Evolutionary conservation across 2,329 filamentous ascomycete species (phyloP).

Genomic region (Colletotrichum eleusines): DNA sequence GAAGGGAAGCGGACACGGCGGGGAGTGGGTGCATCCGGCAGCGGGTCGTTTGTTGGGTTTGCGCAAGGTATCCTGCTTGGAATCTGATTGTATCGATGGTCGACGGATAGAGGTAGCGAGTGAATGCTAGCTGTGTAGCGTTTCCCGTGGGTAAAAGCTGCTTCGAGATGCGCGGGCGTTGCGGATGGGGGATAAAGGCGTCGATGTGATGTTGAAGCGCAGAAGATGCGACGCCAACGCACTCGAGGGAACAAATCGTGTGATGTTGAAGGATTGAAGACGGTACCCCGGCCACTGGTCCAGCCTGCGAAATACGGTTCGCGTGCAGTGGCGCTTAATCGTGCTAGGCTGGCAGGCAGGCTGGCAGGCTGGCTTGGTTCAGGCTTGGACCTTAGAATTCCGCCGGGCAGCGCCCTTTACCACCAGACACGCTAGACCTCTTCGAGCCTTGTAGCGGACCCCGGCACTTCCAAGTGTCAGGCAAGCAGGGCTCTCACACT

Average conservation of each 20-base stretch:
- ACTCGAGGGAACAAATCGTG: constrained; percentile 34
- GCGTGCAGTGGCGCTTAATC: constrained; percentile 42
- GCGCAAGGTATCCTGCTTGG: constrained; percentile 16
- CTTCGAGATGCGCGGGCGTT: constrained; percentile 1
- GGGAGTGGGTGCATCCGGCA: constrained; percentile 40
- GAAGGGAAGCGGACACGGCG: constrained; percentile 39
- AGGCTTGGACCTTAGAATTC: constrained; percentile 36
- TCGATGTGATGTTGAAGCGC: constrained; percentile 21
- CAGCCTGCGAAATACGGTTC: constrained; percentile 42
- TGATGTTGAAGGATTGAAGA: constrained; percentile 44
- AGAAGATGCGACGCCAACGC: constrained; percentile 34
- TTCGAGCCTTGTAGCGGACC: constrained; percentile 20
- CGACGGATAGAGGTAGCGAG: constrained; percentile 11
- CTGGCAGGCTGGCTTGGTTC: background rate
- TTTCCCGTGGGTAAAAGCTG: background rate
- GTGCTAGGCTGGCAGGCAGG: constrained; percentile 2
- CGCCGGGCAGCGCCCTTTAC: constrained; percentile 25
- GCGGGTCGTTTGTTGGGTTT: constrained; percentile 32
- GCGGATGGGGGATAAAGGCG: background rate
- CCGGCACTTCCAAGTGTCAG: constrained; percentile 35
- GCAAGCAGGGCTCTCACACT: constrained; percentile 3
- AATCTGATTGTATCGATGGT: constrained; percentile 16
- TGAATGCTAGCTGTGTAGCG: background rate
- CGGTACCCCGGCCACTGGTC: constrained; percentile 28
- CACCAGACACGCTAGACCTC: constrained; percentile 31